phyloP scores from a whole-genome alignment of 2,329 filamentous ascomycete genomes.

The Ceratocystis papillata region DNA sequence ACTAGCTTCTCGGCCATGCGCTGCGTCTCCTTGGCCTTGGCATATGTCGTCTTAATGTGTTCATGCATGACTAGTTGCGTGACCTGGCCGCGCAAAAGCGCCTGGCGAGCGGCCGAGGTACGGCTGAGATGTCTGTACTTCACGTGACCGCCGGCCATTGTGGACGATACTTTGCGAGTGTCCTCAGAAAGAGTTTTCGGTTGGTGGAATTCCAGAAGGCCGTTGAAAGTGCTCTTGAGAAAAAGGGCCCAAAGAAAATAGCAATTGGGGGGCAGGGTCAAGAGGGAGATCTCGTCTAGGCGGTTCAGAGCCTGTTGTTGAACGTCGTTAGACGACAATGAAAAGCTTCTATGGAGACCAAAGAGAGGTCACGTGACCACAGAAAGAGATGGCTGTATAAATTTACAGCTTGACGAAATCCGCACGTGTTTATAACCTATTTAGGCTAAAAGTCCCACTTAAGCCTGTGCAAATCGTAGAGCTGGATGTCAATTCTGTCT shows the following conservation, averaged over 20 bases:
- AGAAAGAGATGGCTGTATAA: neutral
- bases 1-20: conserved; percentile 87
- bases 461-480: neutral
- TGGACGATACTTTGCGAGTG: conserved; percentile 23
- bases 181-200: neutral
- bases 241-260: too few relatives aligned
- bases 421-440: neutral
- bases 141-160: conserved; percentile 74
- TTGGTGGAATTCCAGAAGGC: neutral
- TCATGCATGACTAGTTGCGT: conserved; percentile 90
- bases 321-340: neutral
- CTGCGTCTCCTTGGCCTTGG: conserved; percentile 96
- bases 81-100: conserved; percentile 88
- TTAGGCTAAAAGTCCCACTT: neutral
- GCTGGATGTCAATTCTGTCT: conserved; percentile 3
- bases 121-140: conserved; percentile 87
- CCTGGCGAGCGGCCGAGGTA: conserved; percentile 75
- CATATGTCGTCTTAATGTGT: conserved; percentile 87
- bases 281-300: too few relatives aligned
- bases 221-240: neutral
- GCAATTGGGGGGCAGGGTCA: too few relatives aligned
- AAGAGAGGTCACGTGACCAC: neutral
- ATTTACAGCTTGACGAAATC: neutral
- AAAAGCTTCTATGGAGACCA: neutral
- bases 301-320: too few relatives aligned